Base-by-base conservation (phyloP, 2,329 filamentous ascomycete genomes). In the Rhynchosporium secalis region DNA sequence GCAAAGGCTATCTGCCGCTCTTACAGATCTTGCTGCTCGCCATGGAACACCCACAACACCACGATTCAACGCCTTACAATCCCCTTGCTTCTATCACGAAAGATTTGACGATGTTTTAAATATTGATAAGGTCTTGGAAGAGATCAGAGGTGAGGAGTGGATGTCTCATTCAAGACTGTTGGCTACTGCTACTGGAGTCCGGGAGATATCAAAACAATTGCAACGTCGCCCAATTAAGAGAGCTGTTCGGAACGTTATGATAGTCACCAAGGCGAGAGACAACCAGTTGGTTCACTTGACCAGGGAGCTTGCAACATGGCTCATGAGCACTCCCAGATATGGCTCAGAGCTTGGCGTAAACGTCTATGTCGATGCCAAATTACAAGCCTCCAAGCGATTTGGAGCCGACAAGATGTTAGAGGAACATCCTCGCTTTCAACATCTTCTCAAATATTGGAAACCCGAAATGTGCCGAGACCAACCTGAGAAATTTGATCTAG, bases 51-150 rank as follows among this genome's bases (percentile, higher is more conserved):
- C 75, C 8, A 65, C 68, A 72, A 73, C 75, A 69, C 75, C 70
- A 78, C 79, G 43, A 75, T 82, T 93, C 68, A 83, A 88, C 10
- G 83, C 89, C 9, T 79, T 98, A 58, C 89, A 94, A 70, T 97
- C 93, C 49, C 95, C 95, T 13, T 99, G 95, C 79, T 99, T 96
- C 78, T 98, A 96, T 79, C 95, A 99, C 78, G 91, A 96, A 77
- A 87, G 94, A 66, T 99, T 99, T 73, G 95, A 97, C 71, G 92
- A 96, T 74, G 91, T 93, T 8, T 92, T 99, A 70, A 92, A 99
- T 75, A 92, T 98, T 63, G 90, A 95, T 70, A 95, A 90, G 77
- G 92, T 99, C 5, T 82, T 99, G 6, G 93, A 98, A 73, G 95
- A 99, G 77, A 96, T 98, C 72, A 88, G 89, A 73, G 89, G 87